Evolutionary conservation across 371 early-diverging fungal species (phyloP).

Genomic region (Mortierella sp.): DNA sequence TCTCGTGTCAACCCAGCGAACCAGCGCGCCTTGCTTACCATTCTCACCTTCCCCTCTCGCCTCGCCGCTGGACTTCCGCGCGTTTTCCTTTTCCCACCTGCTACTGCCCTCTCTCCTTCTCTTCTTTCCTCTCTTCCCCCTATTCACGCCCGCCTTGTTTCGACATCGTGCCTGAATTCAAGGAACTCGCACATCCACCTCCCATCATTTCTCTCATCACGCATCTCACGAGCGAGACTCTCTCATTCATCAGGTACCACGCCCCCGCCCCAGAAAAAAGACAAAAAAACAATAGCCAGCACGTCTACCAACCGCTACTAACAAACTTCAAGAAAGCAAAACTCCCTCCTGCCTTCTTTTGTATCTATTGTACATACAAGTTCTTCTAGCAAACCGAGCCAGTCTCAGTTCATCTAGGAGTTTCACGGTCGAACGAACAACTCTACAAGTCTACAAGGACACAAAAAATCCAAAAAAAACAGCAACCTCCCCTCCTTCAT

Average conservation of each 20-base stretch:
- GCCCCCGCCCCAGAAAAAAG: conserved; percentile 3
- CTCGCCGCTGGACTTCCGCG: neutral
- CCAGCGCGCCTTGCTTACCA: conserved; percentile 1
- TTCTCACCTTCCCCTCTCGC: conserved; percentile 1
- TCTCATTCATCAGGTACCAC: neutral
- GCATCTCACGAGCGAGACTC: conserved; percentile 4
- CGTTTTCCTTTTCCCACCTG: neutral
- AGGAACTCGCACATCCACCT: conserved; percentile 2
- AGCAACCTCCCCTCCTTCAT: neutral
- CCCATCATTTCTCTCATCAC: conserved; percentile 8
- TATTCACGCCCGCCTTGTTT: conserved; percentile 39
- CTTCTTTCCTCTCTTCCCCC: conserved; percentile 8
- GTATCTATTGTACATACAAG: conserved; percentile 30
- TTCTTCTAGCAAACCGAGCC: neutral
- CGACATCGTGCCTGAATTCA: conserved; percentile 52
- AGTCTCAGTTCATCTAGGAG: neutral
- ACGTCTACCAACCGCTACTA: conserved; percentile 32
- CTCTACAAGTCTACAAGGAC: conserved; percentile 9
- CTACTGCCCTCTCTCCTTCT: conserved; percentile 7
- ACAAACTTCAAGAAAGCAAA: conserved; percentile 25
- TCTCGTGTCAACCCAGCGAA: too few relatives aligned
- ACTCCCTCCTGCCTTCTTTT: conserved; percentile 9
- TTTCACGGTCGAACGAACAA: neutral
- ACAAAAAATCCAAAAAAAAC: conserved; percentile 3
- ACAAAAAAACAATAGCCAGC: conserved; percentile 12